Evolutionary conservation across 2,329 filamentous ascomycete species (phyloP).

Genomic region (Aureobasidium namibiae): DNA sequence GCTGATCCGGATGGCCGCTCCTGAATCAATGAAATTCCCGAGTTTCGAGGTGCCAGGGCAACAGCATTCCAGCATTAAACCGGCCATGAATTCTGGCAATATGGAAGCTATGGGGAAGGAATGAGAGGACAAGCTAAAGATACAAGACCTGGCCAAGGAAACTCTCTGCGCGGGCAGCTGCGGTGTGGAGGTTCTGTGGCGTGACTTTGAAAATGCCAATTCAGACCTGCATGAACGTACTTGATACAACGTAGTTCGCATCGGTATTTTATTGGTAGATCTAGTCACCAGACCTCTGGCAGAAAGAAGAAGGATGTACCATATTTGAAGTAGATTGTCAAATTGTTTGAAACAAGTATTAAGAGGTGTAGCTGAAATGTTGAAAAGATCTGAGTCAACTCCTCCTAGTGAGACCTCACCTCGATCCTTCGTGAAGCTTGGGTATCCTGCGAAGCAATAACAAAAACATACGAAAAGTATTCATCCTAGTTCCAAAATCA

Average conservation of each 20-base stretch:
- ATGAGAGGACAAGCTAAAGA: not conserved
- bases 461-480: conserved; percentile 10
- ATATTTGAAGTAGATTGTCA: not conserved
- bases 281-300: not conserved
- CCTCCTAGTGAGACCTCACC: not conserved
- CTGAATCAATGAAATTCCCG: not conserved
- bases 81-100: not conserved
- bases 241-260: not conserved
- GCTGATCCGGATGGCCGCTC: not conserved
- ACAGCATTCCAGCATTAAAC: not conserved
- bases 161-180: not conserved
- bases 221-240: not conserved
- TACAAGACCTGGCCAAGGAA: conserved; percentile 1
- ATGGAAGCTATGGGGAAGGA: not conserved
- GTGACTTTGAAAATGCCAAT: not conserved
- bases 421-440: conserved; percentile 10
- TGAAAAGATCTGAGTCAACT: not conserved
- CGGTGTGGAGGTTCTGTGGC: not conserved
- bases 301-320: not conserved
- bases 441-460: conserved; percentile 13
- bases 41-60: not conserved
- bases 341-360: not conserved
- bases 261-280: not conserved
- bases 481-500: not conserved
- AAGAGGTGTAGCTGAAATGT: not conserved